Evolutionary conservation across 2,329 filamentous ascomycete genomes (phyloP), one percentile per base, ranked within the genome.

Genomic region (Herpotrichia juniperi): DNA sequence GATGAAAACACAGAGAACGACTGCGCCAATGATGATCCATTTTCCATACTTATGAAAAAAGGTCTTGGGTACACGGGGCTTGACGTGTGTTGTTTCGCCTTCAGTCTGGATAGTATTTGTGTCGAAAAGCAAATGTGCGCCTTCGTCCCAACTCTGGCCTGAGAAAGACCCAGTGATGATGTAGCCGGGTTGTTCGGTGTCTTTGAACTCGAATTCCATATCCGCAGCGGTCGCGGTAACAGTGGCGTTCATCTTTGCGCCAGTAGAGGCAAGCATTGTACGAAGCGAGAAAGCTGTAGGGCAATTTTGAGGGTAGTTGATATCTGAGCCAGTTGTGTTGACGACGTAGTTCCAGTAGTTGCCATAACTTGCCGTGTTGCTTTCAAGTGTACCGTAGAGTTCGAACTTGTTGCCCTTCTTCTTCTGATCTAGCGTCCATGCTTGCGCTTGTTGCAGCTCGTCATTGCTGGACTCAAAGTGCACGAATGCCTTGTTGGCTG

Each of bases 261-360:
- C 31, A 5, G 45, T 42, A 8, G 35, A 42, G 12, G 48, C 44
- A 16, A 46, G 45, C 2, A 55, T 37, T 3, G 48, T 42, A 3
- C 24, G 9, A 9, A 51, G 16, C 17, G 43, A 48, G 32, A 51
- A 55, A 2, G 4, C 7, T 10, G 5, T 25, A 3, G 52, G 52
- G 39, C 44, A 55, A 8, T 22, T 19, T 3, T 19, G 14, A 10
- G 44, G 39, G 25, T 50, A 54, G 6, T 11, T 21, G 6, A 22
- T 21, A 22, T 54, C 51, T 2, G 48, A 2, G 21, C 48, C 52
- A n/a, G 52, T 48, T 3, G 47, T 51, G 31, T 54, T 54, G 10
- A 51, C 52, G 8, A 54, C 26, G 42, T 51, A 54, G 31, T 54
- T 54, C 35, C 35, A 54, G 22, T 48, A 54, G 26, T 54, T 54